Evolutionary conservation across 164 flowering plant species (phyloP), one percentile per base, ranked within the genome.

Genomic region (Magnolia officinalis): DNA sequence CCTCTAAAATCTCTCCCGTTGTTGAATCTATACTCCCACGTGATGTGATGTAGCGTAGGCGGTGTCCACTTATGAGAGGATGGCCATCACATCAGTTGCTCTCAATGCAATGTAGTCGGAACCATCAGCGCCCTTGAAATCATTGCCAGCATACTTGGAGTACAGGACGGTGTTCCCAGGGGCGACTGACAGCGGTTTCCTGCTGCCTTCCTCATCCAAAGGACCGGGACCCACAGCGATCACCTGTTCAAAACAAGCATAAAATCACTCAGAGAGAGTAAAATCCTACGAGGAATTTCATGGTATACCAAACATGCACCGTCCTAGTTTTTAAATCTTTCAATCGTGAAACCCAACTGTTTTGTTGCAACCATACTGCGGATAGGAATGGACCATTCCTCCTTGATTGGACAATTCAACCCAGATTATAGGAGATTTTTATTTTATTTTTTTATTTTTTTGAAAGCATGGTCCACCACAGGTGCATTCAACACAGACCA

Each of bases 131-230:
- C 93, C 92, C 83, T 93, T 91, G 86, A 92, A 95, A 67, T 93
- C 98, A 63, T 87, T 93, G 9, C 98, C 98, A 0, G 98, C 98
- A 78, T 89, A 95, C 74, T 91, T 95, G 72, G 98, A 93, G 84
- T 88, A 93, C 84, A 95, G 66, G 20, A 95, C 96, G 2, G 95
- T 86, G 85, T 80, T 87, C 20, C 98, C 98, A 2, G 89, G 71
- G 1, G 90, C 6, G 11, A 91, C 76, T 0, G 90, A 63, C n/a
- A 89, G 73, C 9, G 91, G 85, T 73, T 90, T 91, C 78, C 88
- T 87, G 21, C 86, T 91, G 8, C 98, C 98, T 81, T 89, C 93
- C 77, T 90, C 95, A 63, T 95, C 98, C 37, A 91, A 76, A 72
- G 86, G 81, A 73, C 98, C 98, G 19, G 98, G 92, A 1, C 98